Base-by-base conservation (phyloP, 805 yeast species). In the Wickerhamiella musiphila region DNA sequence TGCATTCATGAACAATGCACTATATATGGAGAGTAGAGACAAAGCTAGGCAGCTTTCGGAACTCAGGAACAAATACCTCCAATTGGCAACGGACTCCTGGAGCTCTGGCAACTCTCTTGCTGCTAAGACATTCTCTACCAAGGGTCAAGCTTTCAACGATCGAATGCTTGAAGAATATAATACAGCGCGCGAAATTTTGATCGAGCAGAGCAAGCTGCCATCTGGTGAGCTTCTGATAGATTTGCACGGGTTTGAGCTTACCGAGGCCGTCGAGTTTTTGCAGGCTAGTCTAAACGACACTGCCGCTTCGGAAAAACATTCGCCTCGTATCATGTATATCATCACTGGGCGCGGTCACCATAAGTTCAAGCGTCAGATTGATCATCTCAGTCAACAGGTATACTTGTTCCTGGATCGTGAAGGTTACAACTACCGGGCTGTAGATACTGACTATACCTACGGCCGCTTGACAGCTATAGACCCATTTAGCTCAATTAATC, bases 391-490 rank as follows among this genome's bases (percentile, higher is more conserved):
- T 10, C 51, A 48, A 36, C 39, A 41, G 11, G 53, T 53, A 17
- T 40, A 39, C 21, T 47, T 47, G 15, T 44, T 35, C 21, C 41
- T 61, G 4, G 60, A 60, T 37, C 47, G 50, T 24, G 40, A 51
- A 35, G 64, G 63, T 3, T 61, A 53, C 34, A 51, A 52, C 32
- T 57, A 56, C 48, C 52, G 53, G 18, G 48, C 51, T n/a, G 50
- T 53, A 28, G 52, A 54, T 19, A 52, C 51, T 5, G 45, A 43
- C 19, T 39, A 49, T 1, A 41, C 36, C 13, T 57, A 44, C 35
- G 66, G 66, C 1, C 47, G 55, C 5, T 34, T 61, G 3, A 47
- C 57, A n/a, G 64, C 56, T 9, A 45, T 60, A 5, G 65, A 60
- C 35, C 63, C 65, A 3, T 60, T 57, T 58, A 40, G 46, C 6